Conservation (phyloP, 106 monocot species). For the Iris macrosiphon region DNA sequence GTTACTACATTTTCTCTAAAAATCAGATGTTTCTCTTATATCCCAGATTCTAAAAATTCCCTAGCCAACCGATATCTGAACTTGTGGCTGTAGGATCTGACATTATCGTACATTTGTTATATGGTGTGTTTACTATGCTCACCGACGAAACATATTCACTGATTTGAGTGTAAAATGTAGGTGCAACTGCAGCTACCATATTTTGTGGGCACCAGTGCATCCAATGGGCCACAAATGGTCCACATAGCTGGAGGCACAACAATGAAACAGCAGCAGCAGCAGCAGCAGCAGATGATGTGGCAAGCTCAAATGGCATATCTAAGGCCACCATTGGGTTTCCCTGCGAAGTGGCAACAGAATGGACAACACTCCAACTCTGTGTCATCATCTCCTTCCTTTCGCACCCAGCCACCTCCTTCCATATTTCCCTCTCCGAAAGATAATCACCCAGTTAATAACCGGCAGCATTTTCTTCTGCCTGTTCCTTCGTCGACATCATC, state of each 20-base stretch:
- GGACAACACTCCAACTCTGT: too few species aligned
- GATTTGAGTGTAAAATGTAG: too few species aligned
- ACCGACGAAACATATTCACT: too few species aligned
- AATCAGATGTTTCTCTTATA: too few species aligned
- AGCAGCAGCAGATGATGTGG: constrained; percentile 8
- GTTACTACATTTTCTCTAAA: too few species aligned
- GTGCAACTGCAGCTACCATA: constrained; percentile 27
- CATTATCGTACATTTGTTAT: too few species aligned
- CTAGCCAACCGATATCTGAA: too few species aligned
- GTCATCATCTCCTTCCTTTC: too few species aligned
- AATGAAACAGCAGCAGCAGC: constrained; percentile 22
- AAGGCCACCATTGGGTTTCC: background rate
- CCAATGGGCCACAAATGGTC: constrained; percentile 13
- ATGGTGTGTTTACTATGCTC: too few species aligned
- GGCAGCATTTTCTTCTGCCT: background rate
- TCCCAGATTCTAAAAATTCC: too few species aligned
- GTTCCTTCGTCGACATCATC: background rate
- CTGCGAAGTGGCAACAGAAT: background rate
- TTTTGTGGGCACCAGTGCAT: constrained; percentile 15
- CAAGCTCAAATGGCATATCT: constrained; percentile 4
- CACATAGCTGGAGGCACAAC: constrained; percentile 17
- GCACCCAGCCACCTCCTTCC: background rate
- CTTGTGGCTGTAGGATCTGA: too few species aligned
- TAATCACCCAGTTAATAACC: background rate
- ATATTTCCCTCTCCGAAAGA: too few species aligned